phyloP scores from a whole-genome alignment of 768 basidiomycete genomes.

The Austroboletus eburneus region DNA sequence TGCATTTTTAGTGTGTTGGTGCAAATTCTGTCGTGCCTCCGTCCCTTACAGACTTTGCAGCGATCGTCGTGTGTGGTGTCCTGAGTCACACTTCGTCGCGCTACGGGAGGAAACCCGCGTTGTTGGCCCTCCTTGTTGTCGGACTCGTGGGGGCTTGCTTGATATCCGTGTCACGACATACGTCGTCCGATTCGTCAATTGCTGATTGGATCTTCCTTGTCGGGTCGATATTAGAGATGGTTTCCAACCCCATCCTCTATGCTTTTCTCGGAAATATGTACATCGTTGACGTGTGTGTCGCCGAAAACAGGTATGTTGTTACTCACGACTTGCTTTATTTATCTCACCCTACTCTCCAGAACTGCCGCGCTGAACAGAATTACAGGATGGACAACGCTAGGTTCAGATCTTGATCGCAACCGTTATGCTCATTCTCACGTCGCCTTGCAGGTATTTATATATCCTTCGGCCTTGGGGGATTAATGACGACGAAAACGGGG shows the following conservation, averaged over 20 bases:
- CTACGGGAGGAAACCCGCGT: constrained; percentile 24
- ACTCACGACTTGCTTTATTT: background rate
- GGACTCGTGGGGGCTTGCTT: constrained; percentile 10
- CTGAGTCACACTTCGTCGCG: constrained; percentile 23
- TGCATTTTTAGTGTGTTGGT: background rate
- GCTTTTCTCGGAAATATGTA: constrained; percentile 16
- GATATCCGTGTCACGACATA: constrained; percentile 15
- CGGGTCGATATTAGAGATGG: constrained; percentile 14
- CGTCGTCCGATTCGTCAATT: constrained; percentile 12
- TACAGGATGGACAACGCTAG: constrained; percentile 28
- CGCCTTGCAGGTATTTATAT: constrained; percentile 18
- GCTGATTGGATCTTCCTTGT: constrained; percentile 14
- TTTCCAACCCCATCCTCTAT: constrained; percentile 2
- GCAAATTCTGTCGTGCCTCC: background rate
- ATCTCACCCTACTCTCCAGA: constrained; percentile 16
- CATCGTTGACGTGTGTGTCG: constrained; percentile 23
- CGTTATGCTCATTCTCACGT: background rate
- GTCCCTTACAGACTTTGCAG: constrained; percentile 8
- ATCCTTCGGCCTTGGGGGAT: constrained; percentile 29
- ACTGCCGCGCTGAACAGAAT: constrained; percentile 24
- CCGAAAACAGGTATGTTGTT: constrained; percentile 21
- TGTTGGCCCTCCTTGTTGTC: constrained; percentile 9
- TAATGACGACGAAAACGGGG: constrained; percentile 24
- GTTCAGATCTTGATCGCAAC: constrained; percentile 5
- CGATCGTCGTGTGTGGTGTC: constrained; percentile 19